Conservation (phyloP, 352 stramenopile genomes). For the Bremia lactucae region DNA sequence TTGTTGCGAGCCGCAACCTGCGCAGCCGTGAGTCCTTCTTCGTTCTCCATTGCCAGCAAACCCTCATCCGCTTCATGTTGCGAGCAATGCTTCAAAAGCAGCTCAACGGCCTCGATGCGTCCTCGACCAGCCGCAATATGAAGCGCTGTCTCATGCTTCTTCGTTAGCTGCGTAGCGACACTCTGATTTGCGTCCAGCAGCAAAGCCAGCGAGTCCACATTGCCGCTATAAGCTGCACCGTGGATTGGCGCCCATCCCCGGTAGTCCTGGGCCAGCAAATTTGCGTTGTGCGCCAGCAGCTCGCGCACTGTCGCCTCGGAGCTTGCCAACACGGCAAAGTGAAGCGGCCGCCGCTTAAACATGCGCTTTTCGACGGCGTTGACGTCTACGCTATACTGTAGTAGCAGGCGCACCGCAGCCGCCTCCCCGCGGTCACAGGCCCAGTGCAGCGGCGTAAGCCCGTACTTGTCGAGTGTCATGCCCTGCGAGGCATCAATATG, state of each 20-base stretch:
- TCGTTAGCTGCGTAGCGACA: slow-evolving; percentile 13
- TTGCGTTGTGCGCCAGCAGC: slow-evolving; percentile 29
- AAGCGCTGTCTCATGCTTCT: slow-evolving; percentile 21
- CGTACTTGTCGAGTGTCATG: slow-evolving; percentile 49
- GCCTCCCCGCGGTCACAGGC: slow-evolving; percentile 44
- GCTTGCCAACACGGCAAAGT: slow-evolving; percentile 45
- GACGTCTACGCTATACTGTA: slow-evolving; percentile 29
- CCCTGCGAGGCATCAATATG: slow-evolving; percentile 21
- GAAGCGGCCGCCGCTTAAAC: slow-evolving; percentile 56
- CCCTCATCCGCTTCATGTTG: background rate
- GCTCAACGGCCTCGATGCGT: slow-evolving; percentile 7
- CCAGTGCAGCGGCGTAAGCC: slow-evolving; percentile 63
- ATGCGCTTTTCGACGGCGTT: slow-evolving; percentile 51
- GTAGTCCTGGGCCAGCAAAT: slow-evolving; percentile 40
- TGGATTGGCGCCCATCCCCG: slow-evolving; percentile 45
- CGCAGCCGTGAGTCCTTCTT: slow-evolving; percentile 14
- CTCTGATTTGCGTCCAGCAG: slow-evolving; percentile 19
- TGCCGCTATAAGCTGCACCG: slow-evolving; percentile 39
- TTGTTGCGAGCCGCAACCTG: slow-evolving; percentile 17
- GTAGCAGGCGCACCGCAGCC: slow-evolving; percentile 18
- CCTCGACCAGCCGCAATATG: slow-evolving; percentile 27
- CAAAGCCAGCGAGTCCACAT: slow-evolving; percentile 7
- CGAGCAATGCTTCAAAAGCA: slow-evolving; percentile 16
- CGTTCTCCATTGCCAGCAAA: slow-evolving; percentile 11
- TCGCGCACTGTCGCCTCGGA: slow-evolving; percentile 23